A percentile compares a stretch with the other conserved stretches of the same genome.
phyloP scores from a whole-genome alignment of 2,329 filamentous ascomycete species.

The Esteya vermicola region DNA sequence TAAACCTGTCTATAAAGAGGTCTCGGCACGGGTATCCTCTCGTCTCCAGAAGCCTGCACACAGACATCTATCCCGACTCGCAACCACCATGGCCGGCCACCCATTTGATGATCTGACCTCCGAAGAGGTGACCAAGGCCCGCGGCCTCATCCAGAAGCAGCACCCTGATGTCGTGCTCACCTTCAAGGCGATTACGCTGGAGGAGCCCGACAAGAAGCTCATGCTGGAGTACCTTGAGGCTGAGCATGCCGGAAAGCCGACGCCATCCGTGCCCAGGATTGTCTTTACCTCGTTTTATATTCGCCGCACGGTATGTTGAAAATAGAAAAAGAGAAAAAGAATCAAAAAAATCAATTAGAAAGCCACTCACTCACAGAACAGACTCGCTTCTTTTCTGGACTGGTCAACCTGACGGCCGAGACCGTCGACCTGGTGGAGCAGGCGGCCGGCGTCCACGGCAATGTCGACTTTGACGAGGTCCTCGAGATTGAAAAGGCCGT shows the following conservation, averaged over 20 bases:
- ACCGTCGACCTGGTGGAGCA: slow-evolving; percentile 44
- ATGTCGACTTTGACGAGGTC: slow-evolving; percentile 45
- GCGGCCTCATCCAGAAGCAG: slow-evolving; percentile 30
- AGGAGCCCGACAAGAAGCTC: slow-evolving; percentile 1
- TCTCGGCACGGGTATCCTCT: too few relatives aligned
- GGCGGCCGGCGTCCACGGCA: slow-evolving; percentile 42
- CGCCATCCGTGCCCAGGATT: background rate
- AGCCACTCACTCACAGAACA: slow-evolving; percentile 7
- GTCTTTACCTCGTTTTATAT: slow-evolving; percentile 1
- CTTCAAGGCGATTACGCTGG: background rate
- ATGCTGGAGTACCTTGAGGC: background rate
- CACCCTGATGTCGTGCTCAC: slow-evolving; percentile 36
- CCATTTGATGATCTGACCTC: slow-evolving; percentile 37
- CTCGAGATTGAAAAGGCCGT: slow-evolving; percentile 39
- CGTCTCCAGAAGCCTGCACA: too few relatives aligned
- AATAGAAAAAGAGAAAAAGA: background rate
- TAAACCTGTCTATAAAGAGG: too few relatives aligned
- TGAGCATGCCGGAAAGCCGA: background rate
- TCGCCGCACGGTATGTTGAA: slow-evolving; percentile 15
- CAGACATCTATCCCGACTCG: too few relatives aligned
- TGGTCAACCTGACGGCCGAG: slow-evolving; percentile 32
- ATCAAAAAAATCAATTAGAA: too few relatives aligned
- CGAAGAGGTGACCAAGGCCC: slow-evolving; percentile 39
- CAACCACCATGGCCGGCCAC: slow-evolving; percentile 22
- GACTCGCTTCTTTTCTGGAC: slow-evolving; percentile 46